These are phyloP conservation scores for Sugiyamaella japonica DNA, from an alignment of 1,139 yeast species.

Conservation along the genomic window DNA sequence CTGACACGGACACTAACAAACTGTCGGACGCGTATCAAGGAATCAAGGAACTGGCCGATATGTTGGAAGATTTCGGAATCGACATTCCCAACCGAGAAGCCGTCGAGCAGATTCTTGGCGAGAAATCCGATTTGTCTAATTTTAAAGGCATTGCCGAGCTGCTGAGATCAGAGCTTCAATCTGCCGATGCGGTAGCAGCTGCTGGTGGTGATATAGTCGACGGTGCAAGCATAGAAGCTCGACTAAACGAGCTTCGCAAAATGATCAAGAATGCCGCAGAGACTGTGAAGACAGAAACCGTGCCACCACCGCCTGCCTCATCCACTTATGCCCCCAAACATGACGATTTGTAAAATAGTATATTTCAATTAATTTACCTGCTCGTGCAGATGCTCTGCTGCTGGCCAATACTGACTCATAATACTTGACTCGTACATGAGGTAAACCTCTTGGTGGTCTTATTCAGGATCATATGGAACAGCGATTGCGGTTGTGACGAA, in stretches of 20 bases:
- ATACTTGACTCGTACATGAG: no score
- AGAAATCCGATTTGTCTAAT: slow-evolving; percentile 3
- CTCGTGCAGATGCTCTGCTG: not conserved
- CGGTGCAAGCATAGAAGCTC: slow-evolving; percentile 5
- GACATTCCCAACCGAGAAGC: slow-evolving; percentile 11
- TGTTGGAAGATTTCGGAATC: slow-evolving; percentile 10
- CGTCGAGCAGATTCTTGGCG: slow-evolving; percentile 8
- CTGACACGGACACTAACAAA: slow-evolving; percentile 4
- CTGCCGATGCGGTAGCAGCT: not conserved
- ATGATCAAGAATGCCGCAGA: slow-evolving; percentile 16
- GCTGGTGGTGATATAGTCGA: slow-evolving; percentile 1
- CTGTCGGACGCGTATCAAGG: slow-evolving; percentile 8
- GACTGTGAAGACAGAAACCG: not conserved
- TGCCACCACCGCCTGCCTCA: slow-evolving; percentile 1
- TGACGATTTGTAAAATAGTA: slow-evolving; percentile 22
- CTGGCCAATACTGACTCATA: no score
- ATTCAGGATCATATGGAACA: no score
- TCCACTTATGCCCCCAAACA: slow-evolving; percentile 16
- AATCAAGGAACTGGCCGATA: slow-evolving; percentile 7
- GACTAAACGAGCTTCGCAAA: slow-evolving; percentile 11
- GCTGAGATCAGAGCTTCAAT: slow-evolving; percentile 12
- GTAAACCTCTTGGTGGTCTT: no score
- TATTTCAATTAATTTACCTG: not conserved
- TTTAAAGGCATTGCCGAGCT: slow-evolving; percentile 15
- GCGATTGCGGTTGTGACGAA: no score